Evolutionary conservation across 129 eudicot genomes (phyloP).

Genomic region (Artemisia tridentata): DNA sequence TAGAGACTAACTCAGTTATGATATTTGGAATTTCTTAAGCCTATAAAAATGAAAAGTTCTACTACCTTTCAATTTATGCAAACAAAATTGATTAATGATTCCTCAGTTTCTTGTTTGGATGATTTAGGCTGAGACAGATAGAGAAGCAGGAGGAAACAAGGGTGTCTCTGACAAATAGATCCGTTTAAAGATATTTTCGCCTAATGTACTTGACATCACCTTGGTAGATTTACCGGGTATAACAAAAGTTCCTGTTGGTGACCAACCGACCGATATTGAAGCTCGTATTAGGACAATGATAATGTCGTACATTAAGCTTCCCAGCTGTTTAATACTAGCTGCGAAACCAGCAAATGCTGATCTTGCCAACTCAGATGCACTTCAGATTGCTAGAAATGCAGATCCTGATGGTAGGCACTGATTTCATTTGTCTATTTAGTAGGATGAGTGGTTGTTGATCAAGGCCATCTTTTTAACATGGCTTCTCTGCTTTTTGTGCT

Average conservation of each 20-base stretch:
- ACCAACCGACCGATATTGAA: conserved; percentile 95
- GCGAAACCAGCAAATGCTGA: conserved; percentile 97
- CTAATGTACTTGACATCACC: conserved; percentile 96
- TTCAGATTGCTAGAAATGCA: conserved; percentile 93
- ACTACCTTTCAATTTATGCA: conserved; percentile 2
- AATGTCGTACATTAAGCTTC: conserved; percentile 77
- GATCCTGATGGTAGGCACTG: conserved; percentile 84
- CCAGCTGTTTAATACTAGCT: conserved; percentile 82
- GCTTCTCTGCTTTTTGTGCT: conserved; percentile 17
- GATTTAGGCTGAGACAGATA: conserved; percentile 81
- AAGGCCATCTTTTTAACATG: conserved; percentile 16
- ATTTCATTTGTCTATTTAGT: conserved; percentile 5
- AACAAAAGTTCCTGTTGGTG: conserved; percentile 98
- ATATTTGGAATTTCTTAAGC: not conserved
- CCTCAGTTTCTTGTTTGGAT: conserved; percentile 14
- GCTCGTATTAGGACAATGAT: conserved; percentile 94
- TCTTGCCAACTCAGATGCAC: conserved; percentile 96
- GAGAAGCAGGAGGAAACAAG: conserved; percentile 94
- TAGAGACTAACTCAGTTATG: not conserved
- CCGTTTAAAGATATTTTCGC: conserved; percentile 90
- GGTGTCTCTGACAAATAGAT: conserved; percentile 96
- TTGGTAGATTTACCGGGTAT: conserved; percentile 92
- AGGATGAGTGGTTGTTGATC: conserved; percentile 1
- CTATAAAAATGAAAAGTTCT: conserved; percentile 5
- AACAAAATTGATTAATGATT: conserved; percentile 16